Conservation (phyloP, 2,329 filamentous ascomycete species). For the Diaporthe sp. region DNA sequence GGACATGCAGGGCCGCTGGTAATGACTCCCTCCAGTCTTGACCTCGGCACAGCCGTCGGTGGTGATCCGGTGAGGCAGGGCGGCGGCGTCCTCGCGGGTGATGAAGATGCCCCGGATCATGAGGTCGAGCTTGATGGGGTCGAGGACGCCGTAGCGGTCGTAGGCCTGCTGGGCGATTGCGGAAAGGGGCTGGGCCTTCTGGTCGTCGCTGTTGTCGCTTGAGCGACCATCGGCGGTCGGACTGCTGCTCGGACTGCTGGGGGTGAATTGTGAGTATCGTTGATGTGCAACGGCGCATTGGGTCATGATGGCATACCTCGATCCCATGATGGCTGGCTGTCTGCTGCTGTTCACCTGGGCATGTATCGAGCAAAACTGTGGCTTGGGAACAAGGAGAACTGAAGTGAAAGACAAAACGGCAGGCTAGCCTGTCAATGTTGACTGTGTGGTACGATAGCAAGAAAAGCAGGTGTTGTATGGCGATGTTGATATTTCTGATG, state of each 20-base stretch:
- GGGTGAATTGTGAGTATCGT: not conserved
- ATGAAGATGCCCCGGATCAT: conserved; percentile 20
- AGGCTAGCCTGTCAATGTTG: too few species aligned
- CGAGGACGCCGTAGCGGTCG: conserved; percentile 22
- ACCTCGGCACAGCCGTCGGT: not conserved
- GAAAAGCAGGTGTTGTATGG: not conserved
- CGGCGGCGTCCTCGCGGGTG: conserved; percentile 2
- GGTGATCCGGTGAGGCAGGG: not conserved
- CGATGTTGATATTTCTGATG: not conserved
- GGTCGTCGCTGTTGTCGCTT: not conserved
- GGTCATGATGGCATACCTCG: not conserved
- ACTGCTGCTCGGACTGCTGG: not conserved
- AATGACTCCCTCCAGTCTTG: too few species aligned
- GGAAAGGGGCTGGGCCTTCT: not conserved
- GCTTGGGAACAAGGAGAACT: too few species aligned
- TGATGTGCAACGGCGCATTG: too few species aligned
- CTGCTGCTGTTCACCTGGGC: not conserved
- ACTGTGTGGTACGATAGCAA: not conserved
- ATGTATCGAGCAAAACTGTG: too few species aligned
- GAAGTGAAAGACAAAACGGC: too few species aligned
- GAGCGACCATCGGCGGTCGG: not conserved
- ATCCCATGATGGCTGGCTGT: not conserved
- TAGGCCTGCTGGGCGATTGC: conserved; percentile 10
- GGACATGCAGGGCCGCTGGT: not conserved
- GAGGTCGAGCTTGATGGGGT: conserved; percentile 15